Percentiles rank a stretch among this genome's conserved stretches.
Conservation (phyloP, 768 basidiomycete genomes). For the Chiua virens region DNA sequence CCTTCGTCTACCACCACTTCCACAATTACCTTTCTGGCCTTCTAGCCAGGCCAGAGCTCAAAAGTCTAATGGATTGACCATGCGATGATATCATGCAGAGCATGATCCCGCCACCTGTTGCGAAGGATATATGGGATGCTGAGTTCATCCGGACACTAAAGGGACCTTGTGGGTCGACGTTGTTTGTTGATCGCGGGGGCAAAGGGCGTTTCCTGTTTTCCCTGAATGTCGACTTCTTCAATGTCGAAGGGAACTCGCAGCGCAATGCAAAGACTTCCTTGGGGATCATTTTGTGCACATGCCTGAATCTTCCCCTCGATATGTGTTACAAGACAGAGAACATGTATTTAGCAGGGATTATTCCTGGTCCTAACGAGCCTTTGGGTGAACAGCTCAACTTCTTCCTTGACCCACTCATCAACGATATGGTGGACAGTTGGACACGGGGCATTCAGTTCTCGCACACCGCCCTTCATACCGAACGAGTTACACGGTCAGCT, state of each 20-base stretch:
- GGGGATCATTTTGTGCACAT: conserved; percentile 33
- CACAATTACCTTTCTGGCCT: not conserved
- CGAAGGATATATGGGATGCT: conserved; percentile 1
- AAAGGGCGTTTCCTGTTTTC: conserved; percentile 22
- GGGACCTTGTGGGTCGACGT: conserved; percentile 9
- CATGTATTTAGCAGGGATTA: conserved; percentile 30
- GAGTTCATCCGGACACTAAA: not conserved
- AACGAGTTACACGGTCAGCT: conserved; percentile 4
- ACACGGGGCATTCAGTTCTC: conserved; percentile 1
- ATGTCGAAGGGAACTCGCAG: conserved; percentile 28
- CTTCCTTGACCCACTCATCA: conserved; percentile 30
- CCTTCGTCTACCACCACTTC: conserved; percentile 2
- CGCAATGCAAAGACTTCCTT: conserved; percentile 27
- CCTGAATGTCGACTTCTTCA: conserved; percentile 37
- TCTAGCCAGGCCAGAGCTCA: not conserved
- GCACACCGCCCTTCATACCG: conserved; percentile 10
- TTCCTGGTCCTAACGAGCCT: conserved; percentile 33
- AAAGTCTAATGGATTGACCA: conserved; percentile 6
- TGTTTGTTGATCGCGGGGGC: conserved; percentile 17
- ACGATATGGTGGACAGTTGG: conserved; percentile 23
- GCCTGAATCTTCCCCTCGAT: conserved; percentile 34
- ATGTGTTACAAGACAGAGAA: conserved; percentile 34
- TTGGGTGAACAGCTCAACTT: conserved; percentile 28
- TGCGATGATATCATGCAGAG: not conserved
- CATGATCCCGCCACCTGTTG: not conserved